Percentiles rank a stretch among this genome's conserved stretches.
Evolutionary conservation across 257 asterid genomes (phyloP).

Genomic region (Perilla frutescens): DNA sequence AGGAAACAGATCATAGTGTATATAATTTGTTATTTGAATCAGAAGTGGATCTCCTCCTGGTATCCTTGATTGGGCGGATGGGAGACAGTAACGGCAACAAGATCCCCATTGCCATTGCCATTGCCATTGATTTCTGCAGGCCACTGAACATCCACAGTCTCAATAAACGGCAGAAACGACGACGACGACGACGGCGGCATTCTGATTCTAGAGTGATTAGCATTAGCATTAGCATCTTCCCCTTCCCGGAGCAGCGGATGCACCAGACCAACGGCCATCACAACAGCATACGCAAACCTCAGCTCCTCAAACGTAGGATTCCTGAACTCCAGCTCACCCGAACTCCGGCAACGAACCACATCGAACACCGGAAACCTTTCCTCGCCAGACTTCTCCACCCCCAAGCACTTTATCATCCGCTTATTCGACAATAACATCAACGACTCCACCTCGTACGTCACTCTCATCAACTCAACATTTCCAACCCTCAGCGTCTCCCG

Average conservation of each 20-base stretch:
- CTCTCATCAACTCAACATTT: constrained; percentile 56
- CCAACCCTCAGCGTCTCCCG: constrained; percentile 56
- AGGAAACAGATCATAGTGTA: too few species aligned
- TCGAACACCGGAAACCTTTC: constrained; percentile 60
- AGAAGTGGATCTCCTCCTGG: not conserved
- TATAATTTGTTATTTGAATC: too few species aligned
- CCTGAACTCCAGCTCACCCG: constrained; percentile 55
- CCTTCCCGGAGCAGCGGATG: constrained; percentile 60
- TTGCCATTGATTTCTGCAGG: constrained; percentile 29
- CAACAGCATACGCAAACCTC: constrained; percentile 48
- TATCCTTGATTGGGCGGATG: constrained; percentile 52
- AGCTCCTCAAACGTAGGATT: constrained; percentile 62
- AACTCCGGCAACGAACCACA: constrained; percentile 45
- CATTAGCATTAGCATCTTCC: too few species aligned
- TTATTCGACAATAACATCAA: constrained; percentile 46
- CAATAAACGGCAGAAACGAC: constrained; percentile 52
- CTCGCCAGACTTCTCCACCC: constrained; percentile 56
- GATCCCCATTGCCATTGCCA: constrained; percentile 43
- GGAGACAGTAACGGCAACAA: constrained; percentile 61
- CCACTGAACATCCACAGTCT: constrained; percentile 70
- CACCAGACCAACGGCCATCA: constrained; percentile 48
- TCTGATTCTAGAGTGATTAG: constrained; percentile 18
- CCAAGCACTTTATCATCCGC: constrained; percentile 43
- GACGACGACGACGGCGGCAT: not conserved
- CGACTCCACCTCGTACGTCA: constrained; percentile 55